phyloP scores from a whole-genome alignment of 306 rosid genomes.

The Dryas drummondii region DNA sequence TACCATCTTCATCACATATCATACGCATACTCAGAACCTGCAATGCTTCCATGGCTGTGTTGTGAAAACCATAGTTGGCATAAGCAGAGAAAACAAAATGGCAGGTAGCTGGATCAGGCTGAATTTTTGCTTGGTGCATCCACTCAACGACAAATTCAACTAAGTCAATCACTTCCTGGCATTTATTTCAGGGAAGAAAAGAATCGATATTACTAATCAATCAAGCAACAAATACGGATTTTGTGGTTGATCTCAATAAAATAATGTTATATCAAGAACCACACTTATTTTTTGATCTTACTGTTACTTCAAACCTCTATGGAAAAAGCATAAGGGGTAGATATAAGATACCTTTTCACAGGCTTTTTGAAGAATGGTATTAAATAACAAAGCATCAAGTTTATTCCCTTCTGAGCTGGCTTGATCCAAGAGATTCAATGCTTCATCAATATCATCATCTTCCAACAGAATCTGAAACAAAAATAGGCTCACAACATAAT shows the following conservation, averaged over 20 bases:
- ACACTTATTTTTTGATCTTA: neutral
- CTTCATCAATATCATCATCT: conserved; percentile 51
- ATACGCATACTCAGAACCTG: conserved; percentile 31
- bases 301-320: neutral
- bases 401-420: conserved; percentile 42
- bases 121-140: conserved; percentile 61
- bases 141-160: conserved; percentile 66
- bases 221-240: neutral
- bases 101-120: conserved; percentile 67
- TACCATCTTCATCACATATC: conserved; percentile 45
- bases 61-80: conserved; percentile 19
- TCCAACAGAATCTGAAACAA: conserved; percentile 62
- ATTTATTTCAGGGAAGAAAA: conserved; percentile 26
- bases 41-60: conserved; percentile 36
- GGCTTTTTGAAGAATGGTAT: conserved; percentile 61
- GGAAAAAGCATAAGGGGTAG: too few relatives aligned
- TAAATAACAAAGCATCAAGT: conserved; percentile 45
- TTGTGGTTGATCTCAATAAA: neutral
- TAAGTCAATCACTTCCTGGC: conserved; percentile 68
- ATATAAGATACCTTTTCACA: too few relatives aligned
- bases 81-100: conserved; percentile 50
- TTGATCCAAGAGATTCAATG: conserved; percentile 53
- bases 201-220: neutral
- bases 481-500: conserved; percentile 28
- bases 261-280: neutral